Conservation (phyloP, 768 basidiomycete genomes). For the Lactarius deliciosus region DNA sequence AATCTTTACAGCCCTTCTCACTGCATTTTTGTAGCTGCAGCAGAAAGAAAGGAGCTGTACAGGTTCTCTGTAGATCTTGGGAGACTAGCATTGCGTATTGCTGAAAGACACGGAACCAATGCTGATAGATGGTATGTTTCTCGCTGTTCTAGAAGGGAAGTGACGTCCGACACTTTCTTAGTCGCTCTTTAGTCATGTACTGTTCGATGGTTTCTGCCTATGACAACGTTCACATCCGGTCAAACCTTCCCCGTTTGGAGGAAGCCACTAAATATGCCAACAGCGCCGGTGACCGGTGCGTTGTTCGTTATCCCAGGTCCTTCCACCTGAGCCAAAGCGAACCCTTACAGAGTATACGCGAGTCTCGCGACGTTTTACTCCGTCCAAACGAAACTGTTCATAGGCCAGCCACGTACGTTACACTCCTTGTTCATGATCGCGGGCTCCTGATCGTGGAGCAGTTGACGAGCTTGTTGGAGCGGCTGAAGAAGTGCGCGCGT, state of each 20-base stretch:
- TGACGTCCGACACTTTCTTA: conserved; percentile 32
- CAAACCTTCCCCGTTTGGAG: conserved; percentile 59
- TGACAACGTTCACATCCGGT: conserved; percentile 62
- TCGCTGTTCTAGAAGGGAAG: background rate
- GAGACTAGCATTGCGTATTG: conserved; percentile 65
- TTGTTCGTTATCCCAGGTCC: background rate
- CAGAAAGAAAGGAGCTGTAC: conserved; percentile 61
- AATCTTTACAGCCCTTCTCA: background rate
- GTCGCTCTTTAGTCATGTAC: conserved; percentile 61
- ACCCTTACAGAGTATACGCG: conserved; percentile 52
- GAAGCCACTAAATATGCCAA: conserved; percentile 64
- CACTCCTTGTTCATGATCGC: background rate
- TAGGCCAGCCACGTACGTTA: conserved; percentile 59
- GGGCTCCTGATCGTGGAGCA: conserved; percentile 32
- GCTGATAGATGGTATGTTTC: conserved; percentile 62
- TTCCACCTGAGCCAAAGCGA: conserved; percentile 1
- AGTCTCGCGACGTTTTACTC: conserved; percentile 58
- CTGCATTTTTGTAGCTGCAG: conserved; percentile 44
- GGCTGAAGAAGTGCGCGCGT: conserved; percentile 57
- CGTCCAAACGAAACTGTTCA: conserved; percentile 53
- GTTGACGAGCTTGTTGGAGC: conserved; percentile 56
- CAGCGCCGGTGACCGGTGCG: conserved; percentile 65
- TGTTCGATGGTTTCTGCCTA: conserved; percentile 65
- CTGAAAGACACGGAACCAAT: conserved; percentile 59
- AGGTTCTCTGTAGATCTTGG: conserved; percentile 68